Evolutionary conservation across 768 basidiomycete genomes (phyloP), one percentile per base, ranked within the genome.

Genomic region (Bullera alba): DNA sequence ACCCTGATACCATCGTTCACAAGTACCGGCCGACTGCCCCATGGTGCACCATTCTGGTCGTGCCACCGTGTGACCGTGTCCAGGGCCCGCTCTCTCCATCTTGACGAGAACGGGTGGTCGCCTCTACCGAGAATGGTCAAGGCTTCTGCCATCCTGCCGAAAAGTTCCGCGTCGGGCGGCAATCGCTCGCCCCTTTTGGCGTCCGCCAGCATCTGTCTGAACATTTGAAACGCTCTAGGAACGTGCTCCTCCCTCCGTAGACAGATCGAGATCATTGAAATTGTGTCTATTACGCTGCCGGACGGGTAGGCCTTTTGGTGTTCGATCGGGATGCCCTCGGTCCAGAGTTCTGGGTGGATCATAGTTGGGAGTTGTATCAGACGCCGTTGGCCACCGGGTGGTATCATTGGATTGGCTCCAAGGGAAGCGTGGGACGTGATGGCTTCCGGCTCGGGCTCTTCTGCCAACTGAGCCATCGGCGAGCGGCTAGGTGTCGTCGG

Each of bases 31-130:
- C 39, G 15, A n/a, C n/a, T n/a, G 4, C 36, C 51, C 34, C 43
- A 36, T 16, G 41, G 37, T 23, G 21, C 26, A 39, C 43, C 46
- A 37, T 44, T 36, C 30, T 46, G 19, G 3, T 38, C 36, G 29
- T 70, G 62, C 65, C 66, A 72, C 21, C 50, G 46, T 14, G 29
- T 30, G 1, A 72, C 63, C 28, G 90, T 74, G 8, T 73, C 71
- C 77, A 79, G 82, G 0, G 80, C 78, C 26, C 82, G 77, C 22
- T 81, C 78, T 2, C 83, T 46, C 86, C 88, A 89, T 26, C 76
- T 67, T 1, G 67, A 73, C 42, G 72, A 72, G 32, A 75, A 0
- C 73, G 65, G 2, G 69, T 60, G 28, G 81, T 80, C 57, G 78
- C 69, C 70, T 2, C 38, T 49, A 21, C 58, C 61, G 6, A 61